phyloP scores from a whole-genome alignment of 768 basidiomycete genomes.

The Amylocystis lapponica region DNA sequence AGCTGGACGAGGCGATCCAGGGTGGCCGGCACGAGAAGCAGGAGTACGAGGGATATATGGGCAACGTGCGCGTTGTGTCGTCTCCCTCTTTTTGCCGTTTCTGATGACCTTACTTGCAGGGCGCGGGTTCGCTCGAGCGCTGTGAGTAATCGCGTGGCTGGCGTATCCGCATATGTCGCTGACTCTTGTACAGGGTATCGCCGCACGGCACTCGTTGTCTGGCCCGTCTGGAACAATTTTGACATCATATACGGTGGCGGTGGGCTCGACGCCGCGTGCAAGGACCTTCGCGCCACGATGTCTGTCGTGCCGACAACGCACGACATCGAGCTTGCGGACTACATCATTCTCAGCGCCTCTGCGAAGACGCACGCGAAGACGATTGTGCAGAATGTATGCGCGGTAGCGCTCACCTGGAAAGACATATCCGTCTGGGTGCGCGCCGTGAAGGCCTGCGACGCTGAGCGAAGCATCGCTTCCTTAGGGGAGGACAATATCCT shows the following conservation, averaged over 20 bases:
- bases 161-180: not conserved
- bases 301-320: not conserved
- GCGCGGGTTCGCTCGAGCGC: conserved; percentile 15
- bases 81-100: not conserved
- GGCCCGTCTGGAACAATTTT: conserved; percentile 13
- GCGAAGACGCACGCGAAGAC: too few relatives aligned
- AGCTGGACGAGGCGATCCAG: conserved; percentile 11
- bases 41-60: conserved; percentile 24
- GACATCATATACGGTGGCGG: conserved; percentile 6
- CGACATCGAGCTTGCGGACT: conserved; percentile 3
- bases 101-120: conserved; percentile 8
- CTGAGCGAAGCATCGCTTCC: not conserved
- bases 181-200: conserved; percentile 17
- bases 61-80: conserved; percentile 20
- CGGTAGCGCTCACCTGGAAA: conserved; percentile 3
- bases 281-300: not conserved
- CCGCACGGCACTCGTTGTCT: conserved; percentile 20
- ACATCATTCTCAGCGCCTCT: conserved; percentile 1
- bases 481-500: conserved; percentile 1
- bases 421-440: conserved; percentile 7
- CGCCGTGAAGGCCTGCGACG: conserved; percentile 6
- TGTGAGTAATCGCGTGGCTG: conserved; percentile 10
- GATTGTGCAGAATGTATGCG: conserved; percentile 3
- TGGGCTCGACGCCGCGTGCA: conserved; percentile 4
- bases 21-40: conserved; percentile 14